Conservation (phyloP, 2,329 filamentous ascomycete species). For the Aureobasidium sp. region DNA sequence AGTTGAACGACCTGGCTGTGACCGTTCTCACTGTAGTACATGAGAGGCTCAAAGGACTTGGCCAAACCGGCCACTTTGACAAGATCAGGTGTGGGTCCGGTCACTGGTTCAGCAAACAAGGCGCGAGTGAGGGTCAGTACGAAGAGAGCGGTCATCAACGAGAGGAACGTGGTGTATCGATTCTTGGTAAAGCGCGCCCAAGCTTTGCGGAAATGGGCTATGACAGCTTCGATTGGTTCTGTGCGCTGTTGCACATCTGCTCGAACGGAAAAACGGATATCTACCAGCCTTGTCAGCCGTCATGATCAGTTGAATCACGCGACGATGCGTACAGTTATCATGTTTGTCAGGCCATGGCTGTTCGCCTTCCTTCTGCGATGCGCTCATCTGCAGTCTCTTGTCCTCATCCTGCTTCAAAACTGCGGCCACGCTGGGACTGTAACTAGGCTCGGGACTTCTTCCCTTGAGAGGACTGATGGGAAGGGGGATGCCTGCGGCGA, state of each 20-base stretch:
- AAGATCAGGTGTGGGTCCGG: constrained; percentile 69
- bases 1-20: constrained; percentile 79
- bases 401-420: constrained; percentile 14
- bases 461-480: constrained; percentile 47
- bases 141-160: constrained; percentile 55
- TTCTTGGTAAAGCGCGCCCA: constrained; percentile 59
- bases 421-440: constrained; percentile 15
- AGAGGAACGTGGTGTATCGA: constrained; percentile 59
- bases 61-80: constrained; percentile 86
- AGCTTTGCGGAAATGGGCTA: constrained; percentile 56
- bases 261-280: constrained; percentile 79
- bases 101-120: constrained; percentile 60
- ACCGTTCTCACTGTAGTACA: constrained; percentile 89
- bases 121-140: constrained; percentile 59
- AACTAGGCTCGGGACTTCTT: constrained; percentile 27
- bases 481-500: constrained; percentile 44
- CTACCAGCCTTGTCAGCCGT: constrained; percentile 39
- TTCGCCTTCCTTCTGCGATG: constrained; percentile 5
- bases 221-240: constrained; percentile 70
- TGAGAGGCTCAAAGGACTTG: constrained; percentile 85
- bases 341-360: constrained; percentile 14
- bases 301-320: constrained; percentile 15
- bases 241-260: constrained; percentile 83
- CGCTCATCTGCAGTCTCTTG: constrained; percentile 10
- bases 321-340: constrained; percentile 30